Base-by-base conservation (phyloP, 306 rosid species). In the Vigna trinervia region DNA sequence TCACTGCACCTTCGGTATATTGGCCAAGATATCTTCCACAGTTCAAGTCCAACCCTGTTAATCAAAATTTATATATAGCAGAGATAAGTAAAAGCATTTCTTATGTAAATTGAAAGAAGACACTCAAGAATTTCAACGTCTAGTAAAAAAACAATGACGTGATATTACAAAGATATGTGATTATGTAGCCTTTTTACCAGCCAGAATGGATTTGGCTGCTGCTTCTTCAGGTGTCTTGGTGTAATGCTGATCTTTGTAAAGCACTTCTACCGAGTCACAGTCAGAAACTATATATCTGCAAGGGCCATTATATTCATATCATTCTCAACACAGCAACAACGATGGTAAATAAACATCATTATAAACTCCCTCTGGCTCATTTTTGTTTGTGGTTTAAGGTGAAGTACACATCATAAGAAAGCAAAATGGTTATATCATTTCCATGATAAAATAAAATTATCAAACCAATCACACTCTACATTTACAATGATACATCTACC, bases 181-280 rank as follows among this genome's bases (percentile, higher is more conserved):
- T 43, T 51, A 12, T 17, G 28, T 34, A 36, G 8, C 22, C 32
- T 20, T 73, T 53, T 78, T 82, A 94, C 98, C 98, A 66, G 98
- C 97, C 26, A 83, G 56, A 65, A 95, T 86, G 75, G 96, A 71
- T 82, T 53, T 86, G 36, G 99, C 99, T 77, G 95, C 99, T 72
- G 99, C 97, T 84, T 95, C 99, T 84, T 95, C 99, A 8, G 99
- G 99, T 63, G 96, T 85, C 67, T 90, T 95, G 60, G 97, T 90
- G 76, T 89, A 92, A 81, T 89, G 97, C 77, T 95, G 99, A 45
- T 23, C 10, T 6, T 89, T 85, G 86, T 19, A 90, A 74, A 89
- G 87, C 67, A 92, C 97, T 7, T 92, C 90, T 13, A 95, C 87
- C 13, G 99, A 95, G 84, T 92, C 99, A 85, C 99, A 95, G 48